Evolutionary conservation across 441 rosid species (phyloP), one percentile per base, ranked within the genome.

Genomic region (Rhodomyrtus psidioides): DNA sequence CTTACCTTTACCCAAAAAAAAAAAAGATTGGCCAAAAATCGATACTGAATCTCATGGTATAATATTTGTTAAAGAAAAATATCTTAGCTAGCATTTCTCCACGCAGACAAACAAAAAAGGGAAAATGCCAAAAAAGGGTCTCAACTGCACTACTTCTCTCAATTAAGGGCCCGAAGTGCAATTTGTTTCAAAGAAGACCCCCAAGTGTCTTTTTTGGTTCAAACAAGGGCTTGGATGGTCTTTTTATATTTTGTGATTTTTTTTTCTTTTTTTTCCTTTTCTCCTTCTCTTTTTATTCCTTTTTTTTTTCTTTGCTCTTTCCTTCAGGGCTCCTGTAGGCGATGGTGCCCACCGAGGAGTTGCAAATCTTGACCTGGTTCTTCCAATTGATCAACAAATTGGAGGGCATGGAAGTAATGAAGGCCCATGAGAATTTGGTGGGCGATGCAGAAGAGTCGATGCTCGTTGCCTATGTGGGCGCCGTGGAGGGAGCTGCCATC

Each of bases 251-350:
- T n/a, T n/a, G n/a, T n/a, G n/a, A n/a, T n/a, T n/a, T n/a, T n/a
- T n/a, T n/a, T n/a, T n/a, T n/a, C n/a, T n/a, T n/a, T n/a, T n/a
- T n/a, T n/a, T n/a, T n/a, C n/a, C n/a, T n/a, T n/a, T n/a, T n/a
- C n/a, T n/a, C n/a, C n/a, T n/a, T n/a, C n/a, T n/a, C n/a, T n/a
- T n/a, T n/a, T n/a, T n/a, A n/a, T n/a, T n/a, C n/a, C n/a, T n/a
- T n/a, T n/a, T n/a, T n/a, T n/a, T n/a, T n/a, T n/a, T n/a, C n/a
- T n/a, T n/a, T n/a, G n/a, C n/a, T n/a, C n/a, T n/a, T n/a, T n/a
- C n/a, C n/a, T n/a, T 97, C 99, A 6, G 99, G 98, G 75, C 98
- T 95, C 99, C 95, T 96, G 87, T 97, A 97, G 1, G 99, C 98
- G 12, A 96, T 94, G 19, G 98, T 97, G n/a, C 99, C 99, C 0